Percentiles rank a stretch among this genome's conserved stretches.
Evolutionary conservation across 129 eudicot species (phyloP).

Genomic region (Centella asiatica): DNA sequence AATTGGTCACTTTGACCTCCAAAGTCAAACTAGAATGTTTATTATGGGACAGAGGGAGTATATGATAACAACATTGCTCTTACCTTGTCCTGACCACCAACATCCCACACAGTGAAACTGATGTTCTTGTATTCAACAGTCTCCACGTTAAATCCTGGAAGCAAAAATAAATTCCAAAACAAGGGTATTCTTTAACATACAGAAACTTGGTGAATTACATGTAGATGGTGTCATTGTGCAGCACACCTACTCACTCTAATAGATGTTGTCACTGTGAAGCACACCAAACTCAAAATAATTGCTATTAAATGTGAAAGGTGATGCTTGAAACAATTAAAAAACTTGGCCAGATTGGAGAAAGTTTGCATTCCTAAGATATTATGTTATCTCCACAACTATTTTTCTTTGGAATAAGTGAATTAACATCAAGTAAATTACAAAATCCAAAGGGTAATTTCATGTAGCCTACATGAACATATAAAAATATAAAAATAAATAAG

Average conservation of each 20-base stretch:
- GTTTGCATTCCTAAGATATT: background rate
- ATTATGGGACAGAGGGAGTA: background rate
- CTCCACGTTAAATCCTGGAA: slow-evolving; percentile 44
- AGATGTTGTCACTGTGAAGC: no score
- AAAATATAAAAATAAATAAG: background rate
- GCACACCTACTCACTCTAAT: no score
- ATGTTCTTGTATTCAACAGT: slow-evolving; percentile 50
- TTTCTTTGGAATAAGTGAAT: no score
- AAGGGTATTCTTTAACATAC: no score
- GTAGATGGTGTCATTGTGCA: background rate
- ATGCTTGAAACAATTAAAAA: background rate
- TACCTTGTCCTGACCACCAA: slow-evolving; percentile 57
- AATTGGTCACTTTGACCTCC: no score
- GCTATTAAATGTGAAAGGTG: background rate
- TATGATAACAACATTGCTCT: background rate
- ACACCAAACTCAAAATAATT: background rate
- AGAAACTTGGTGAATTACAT: background rate
- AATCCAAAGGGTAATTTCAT: no score
- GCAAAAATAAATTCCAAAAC: background rate
- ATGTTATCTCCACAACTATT: background rate
- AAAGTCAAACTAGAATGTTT: background rate
- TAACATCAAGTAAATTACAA: background rate
- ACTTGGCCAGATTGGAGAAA: no score
- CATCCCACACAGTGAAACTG: slow-evolving; percentile 55
- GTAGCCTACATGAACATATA: background rate